A percentile compares a stretch with the other conserved stretches of the same genome.
Evolutionary conservation across 139 green algal genomes (phyloP).

Genomic region (Closterium sp.): DNA sequence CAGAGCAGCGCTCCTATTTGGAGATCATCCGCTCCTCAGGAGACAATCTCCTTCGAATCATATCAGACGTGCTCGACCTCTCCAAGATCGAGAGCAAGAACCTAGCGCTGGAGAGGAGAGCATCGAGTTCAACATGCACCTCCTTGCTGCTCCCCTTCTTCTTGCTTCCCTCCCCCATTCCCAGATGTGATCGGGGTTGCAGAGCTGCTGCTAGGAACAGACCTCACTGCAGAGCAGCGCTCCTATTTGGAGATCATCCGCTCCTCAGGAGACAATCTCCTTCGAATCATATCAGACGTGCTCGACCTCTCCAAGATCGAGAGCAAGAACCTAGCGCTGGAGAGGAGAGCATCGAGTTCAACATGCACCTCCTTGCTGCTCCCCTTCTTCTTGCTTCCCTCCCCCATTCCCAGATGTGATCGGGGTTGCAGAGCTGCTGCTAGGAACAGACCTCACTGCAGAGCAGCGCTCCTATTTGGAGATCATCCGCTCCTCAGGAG

Average conservation of each 20-base stretch:
- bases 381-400: too few species aligned
- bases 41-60: constrained; percentile 30
- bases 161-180: too few species aligned
- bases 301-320: constrained; percentile 39
- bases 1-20: constrained; percentile 59
- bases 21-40: constrained; percentile 35
- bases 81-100: constrained; percentile 29
- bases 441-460: constrained; percentile 52
- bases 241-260: constrained; percentile 33
- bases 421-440: constrained; percentile 63
- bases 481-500: constrained; percentile 29
- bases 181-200: too few species aligned
- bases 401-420: too few species aligned
- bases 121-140: constrained; percentile 21
- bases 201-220: constrained; percentile 59
- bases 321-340: constrained; percentile 8
- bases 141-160: too few species aligned
- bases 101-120: constrained; percentile 21
- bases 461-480: constrained; percentile 62
- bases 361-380: constrained; percentile 2
- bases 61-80: constrained; percentile 35
- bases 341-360: constrained; percentile 27
- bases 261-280: constrained; percentile 26
- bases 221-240: constrained; percentile 62
- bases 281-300: constrained; percentile 36